Evolutionary conservation across 352 stramenopile genomes (phyloP).

Genomic region (Achlya hypogyna): DNA sequence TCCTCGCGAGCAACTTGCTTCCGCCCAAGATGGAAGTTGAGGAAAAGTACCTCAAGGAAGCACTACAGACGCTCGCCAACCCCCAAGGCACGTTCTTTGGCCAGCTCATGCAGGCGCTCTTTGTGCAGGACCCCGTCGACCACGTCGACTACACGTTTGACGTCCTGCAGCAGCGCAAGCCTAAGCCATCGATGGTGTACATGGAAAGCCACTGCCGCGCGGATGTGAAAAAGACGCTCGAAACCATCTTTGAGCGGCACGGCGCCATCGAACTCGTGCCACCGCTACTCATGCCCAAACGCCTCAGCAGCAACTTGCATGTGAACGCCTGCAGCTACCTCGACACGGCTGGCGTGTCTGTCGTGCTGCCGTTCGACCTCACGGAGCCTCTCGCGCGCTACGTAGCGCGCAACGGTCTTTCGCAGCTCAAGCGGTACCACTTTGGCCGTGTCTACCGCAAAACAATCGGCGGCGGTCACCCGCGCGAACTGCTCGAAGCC

Average conservation of each 20-base stretch:
- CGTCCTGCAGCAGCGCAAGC: conserved; percentile 36
- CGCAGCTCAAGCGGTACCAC: conserved; percentile 74
- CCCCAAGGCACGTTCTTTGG: conserved; percentile 85
- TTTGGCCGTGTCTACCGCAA: conserved; percentile 79
- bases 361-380: conserved; percentile 75
- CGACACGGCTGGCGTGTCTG: conserved; percentile 64
- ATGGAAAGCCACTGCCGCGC: conserved; percentile 23
- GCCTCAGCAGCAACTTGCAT: conserved; percentile 58
- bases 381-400: conserved; percentile 76
- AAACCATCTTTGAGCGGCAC: conserved; percentile 78
- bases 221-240: conserved; percentile 55
- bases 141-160: conserved; percentile 85
- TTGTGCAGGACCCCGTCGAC: conserved; percentile 61
- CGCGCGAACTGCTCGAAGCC: conserved; percentile 67
- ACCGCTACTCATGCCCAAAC: conserved; percentile 63
- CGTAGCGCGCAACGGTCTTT: conserved; percentile 70
- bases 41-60: conserved; percentile 70
- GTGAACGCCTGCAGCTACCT: conserved; percentile 58
- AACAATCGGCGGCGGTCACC: conserved; percentile 53
- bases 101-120: conserved; percentile 69
- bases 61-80: conserved; percentile 78
- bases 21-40: conserved; percentile 81
- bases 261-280: conserved; percentile 67
- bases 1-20: conserved; percentile 55
- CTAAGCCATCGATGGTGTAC: conserved; percentile 5